Evolutionary conservation across 352 stramenopile genomes (phyloP), one percentile per base, ranked within the genome.

Genomic region (Pythium guiyangense): DNA sequence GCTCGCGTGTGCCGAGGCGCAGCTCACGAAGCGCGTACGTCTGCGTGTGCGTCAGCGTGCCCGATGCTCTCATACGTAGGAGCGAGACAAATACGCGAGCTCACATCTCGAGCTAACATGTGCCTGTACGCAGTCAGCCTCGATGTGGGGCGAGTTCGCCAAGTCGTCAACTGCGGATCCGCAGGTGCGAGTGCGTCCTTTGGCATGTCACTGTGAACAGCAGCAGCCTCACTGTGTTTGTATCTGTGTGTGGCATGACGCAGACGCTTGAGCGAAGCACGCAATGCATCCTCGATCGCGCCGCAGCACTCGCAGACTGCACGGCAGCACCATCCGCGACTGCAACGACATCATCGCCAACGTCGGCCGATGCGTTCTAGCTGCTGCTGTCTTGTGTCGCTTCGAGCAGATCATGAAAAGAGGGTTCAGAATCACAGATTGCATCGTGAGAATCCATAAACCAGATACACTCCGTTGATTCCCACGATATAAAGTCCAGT

Each of bases 1-100:
- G 14, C 78, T 90, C 42, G 73, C 77, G 0, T 86, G 73, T 54
- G 79, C 75, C 5, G 68, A 90, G 51, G 67, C 69, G 14, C 77
- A 90, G 47, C 47, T 88, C 26, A 69, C 71, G 14, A 87, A 86
- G 42, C 70, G 73, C 47, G 75, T 85, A 40, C 20, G 59, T 34
- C 42, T 50, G 45, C 12, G 37, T 43, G 22, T 22, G 22, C 22
- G 12, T 43, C 37, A 6, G 12, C 17, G 10, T 18, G 11, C 1
- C 4, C 37, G 17, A 34, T 34, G 9, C 29, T 34, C 29, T 34
- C 22, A 22, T 22, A 22, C 22, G 22, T 22, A 22, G 22, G 22
- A 22, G 22, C 22, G 22, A 22, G 22, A 22, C 22, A 22, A 22
- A 22, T 22, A 22, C 22, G 22, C 22, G 22, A 22, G 22, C 22